A percentile compares a stretch with the other conserved stretches of the same genome.
Evolutionary conservation across 192 early-diverging fungal species (phyloP).

Genomic region (Gorgonomyces haynaldii): DNA sequence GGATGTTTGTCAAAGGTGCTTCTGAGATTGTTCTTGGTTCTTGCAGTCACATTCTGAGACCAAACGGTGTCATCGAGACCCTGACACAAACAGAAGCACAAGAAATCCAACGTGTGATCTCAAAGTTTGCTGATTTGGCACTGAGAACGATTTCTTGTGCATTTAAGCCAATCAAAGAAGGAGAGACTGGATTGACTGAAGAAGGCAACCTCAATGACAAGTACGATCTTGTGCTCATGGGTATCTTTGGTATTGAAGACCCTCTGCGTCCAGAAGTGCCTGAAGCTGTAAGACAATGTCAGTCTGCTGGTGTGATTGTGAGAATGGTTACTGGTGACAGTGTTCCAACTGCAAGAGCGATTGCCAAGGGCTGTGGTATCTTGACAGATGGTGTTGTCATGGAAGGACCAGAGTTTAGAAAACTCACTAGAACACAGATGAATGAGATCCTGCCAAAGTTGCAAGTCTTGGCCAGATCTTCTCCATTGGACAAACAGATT

Average conservation of each 20-base stretch:
- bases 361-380: slow-evolving; percentile 90
- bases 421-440: slow-evolving; percentile 73
- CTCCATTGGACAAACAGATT: slow-evolving; percentile 93
- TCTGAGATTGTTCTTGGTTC: slow-evolving; percentile 66
- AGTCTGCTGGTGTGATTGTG: slow-evolving; percentile 85
- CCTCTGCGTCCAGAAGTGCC: slow-evolving; percentile 91
- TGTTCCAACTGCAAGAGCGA: slow-evolving; percentile 80
- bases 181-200: neutral
- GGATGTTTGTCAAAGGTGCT: slow-evolving; percentile 89
- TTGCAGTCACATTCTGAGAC: slow-evolving; percentile 34
- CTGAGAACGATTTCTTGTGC: slow-evolving; percentile 86
- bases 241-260: slow-evolving; percentile 94
- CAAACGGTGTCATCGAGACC: slow-evolving; percentile 71
- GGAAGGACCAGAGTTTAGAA: slow-evolving; percentile 90
- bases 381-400: slow-evolving; percentile 81
- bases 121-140: slow-evolving; percentile 62
- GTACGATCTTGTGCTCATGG: slow-evolving; percentile 60
- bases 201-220: slow-evolving; percentile 30
- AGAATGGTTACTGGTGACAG: slow-evolving; percentile 99
- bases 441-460: slow-evolving; percentile 82
- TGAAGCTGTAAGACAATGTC: slow-evolving; percentile 78
- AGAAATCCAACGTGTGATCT: slow-evolving; percentile 37
- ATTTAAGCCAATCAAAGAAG: slow-evolving; percentile 26
- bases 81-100: slow-evolving; percentile 20
- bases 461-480: slow-evolving; percentile 87